Evolutionary conservation across 2,329 filamentous ascomycete genomes (phyloP), one percentile per base, ranked within the genome.

Genomic region (Mariannaea sp.): DNA sequence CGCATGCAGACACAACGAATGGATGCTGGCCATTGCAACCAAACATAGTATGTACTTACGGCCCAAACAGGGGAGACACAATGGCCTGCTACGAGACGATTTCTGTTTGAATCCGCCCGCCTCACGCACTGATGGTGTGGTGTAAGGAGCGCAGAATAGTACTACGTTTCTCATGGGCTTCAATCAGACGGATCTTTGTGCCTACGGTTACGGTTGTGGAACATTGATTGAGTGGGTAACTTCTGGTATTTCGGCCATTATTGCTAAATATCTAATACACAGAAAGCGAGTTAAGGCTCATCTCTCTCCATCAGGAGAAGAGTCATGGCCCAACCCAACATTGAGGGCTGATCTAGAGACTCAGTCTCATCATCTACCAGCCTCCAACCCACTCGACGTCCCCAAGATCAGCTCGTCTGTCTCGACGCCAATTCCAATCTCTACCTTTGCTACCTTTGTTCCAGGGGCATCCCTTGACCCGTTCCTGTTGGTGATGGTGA

Each of bases 351-450:
- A 3, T 51, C 53, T 61, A 73, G 64, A 62, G 72, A 77, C 60
- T 74, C 71, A 68, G 73, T 73, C 64, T 86, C 85, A 10, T 86
- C 85, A 10, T 60, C 73, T 89, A 86, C 85, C 90, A 95, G 77
- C 89, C 90, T 80, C 92, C 92, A 85, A 96, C 90, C 87, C 93
- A 96, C 84, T 96, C 92, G 79, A 92, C 77, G 69, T 93, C 89
- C 69, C 86, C 87, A 72, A 90, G 82, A 76, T 88, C 87, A 68
- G 80, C 73, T 64, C 81, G 81, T 68, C 76, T 78, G 59, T 88
- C 85, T 68, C 82, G 78, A 68, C 82, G 81, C 81, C 82, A 84
- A 60, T 81, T 82, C 77, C 77, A 80, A 72, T 85, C 82, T 75
- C 81, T 79, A 60, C 78, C 78, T 69, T 80, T 82, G 59, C 81